Evolutionary conservation across 2,329 filamentous ascomycete species (phyloP), one percentile per base, ranked within the genome.

Genomic region (Leptographium wingfieldii): DNA sequence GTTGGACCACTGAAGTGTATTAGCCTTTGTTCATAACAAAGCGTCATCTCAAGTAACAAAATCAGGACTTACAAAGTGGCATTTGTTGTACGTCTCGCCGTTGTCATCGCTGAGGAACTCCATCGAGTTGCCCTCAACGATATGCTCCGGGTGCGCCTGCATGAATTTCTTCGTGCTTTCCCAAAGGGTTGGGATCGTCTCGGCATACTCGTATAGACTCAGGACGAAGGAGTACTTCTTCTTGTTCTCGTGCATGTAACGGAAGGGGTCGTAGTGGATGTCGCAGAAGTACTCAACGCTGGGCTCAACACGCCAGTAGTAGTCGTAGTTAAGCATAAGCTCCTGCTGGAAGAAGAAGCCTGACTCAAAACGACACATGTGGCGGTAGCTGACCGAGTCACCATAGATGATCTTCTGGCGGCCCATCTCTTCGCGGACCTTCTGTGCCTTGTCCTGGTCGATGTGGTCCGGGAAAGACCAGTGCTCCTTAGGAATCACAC

Each of bases 321-420:
- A 99, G 71, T 99, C 94, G 74, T 95, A 99, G 72, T 97, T 91
- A 73, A 89, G 76, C 89, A 99, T 92, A 66, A 96, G 77, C 35
- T 84, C 82, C 73, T 99, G 94, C 63, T 88, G 90, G 84, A 97
- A 99, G 81, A 99, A 99, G 81, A 99, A 99, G 48, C 94, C 94
- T 9, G 92, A 97, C 75, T 99, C 94, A 71, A 96, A 99, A 65
- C 94, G 90, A 76, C 94, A 99, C 94, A 99, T 99, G 79, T 99
- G 95, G 64, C 94, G 86, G 78, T 99, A 99, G 76, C 90, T 95
- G 75, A 95, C 77, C 12, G 91, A 96, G 74, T 97, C 94, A 63
- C 94, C 94, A 71, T 99, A 99, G 74, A 99, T 99, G 73, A 99
- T 95, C 77, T 96, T 95, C 71, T 86, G 85, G 72, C 90, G 82